Evolutionary conservation across 306 rosid species (phyloP).

Genomic region (Canavalia ensiformis): DNA sequence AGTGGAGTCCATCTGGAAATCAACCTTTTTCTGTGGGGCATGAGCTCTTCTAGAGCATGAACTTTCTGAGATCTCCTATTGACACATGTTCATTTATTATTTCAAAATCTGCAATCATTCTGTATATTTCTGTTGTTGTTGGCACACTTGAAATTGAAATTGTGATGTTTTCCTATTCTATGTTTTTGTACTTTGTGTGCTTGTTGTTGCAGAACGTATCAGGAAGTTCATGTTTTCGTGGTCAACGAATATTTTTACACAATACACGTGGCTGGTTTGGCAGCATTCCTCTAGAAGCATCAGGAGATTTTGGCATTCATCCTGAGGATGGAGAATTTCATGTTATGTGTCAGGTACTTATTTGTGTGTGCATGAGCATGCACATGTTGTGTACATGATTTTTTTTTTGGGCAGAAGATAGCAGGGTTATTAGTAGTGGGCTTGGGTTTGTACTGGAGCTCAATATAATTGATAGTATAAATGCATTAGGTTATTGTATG

Average conservation of each 20-base stretch:
- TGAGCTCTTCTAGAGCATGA: too few species aligned
- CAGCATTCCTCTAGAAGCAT: conserved; percentile 86
- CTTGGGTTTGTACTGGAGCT: background rate
- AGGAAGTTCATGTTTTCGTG: conserved; percentile 87
- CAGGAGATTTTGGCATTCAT: conserved; percentile 97
- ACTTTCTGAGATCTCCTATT: too few species aligned
- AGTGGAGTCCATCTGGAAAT: too few species aligned
- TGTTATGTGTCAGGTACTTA: conserved; percentile 89
- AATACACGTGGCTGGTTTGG: conserved; percentile 96
- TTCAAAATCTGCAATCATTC: conserved; percentile 14
- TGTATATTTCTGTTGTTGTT: conserved; percentile 24
- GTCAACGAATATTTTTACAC: conserved; percentile 90
- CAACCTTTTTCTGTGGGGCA: too few species aligned
- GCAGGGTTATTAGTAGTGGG: background rate
- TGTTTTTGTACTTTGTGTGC: conserved; percentile 33
- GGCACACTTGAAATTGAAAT: conserved; percentile 15
- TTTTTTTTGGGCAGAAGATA: background rate
- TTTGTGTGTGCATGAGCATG: background rate
- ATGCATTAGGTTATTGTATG: background rate
- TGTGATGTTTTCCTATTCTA: conserved; percentile 15
- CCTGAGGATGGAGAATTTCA: conserved; percentile 97
- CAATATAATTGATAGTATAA: background rate
- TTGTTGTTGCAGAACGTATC: conserved; percentile 71
- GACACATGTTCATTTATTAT: too few species aligned
- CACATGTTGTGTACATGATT: background rate